phyloP scores from a whole-genome alignment of 352 stramenopile species.

The Phytopythium oedochilum region DNA sequence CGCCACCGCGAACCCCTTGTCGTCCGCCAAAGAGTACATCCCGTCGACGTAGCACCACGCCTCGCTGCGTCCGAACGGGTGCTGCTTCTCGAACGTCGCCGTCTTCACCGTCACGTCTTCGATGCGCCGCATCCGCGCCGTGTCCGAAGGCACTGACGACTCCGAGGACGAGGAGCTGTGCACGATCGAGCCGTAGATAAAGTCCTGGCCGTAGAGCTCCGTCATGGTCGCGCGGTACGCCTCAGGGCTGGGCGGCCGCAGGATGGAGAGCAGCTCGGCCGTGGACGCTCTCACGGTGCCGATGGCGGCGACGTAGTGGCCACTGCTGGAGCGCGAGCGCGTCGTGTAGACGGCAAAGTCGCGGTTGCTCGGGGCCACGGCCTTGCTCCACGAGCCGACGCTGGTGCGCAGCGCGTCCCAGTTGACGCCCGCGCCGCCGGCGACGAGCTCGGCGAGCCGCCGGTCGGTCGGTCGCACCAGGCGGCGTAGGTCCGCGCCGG shows the following conservation, averaged over 20 bases:
- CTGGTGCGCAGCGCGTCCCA: slow-evolving; percentile 26
- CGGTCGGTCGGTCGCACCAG: slow-evolving; percentile 29
- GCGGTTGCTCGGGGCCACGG: slow-evolving; percentile 6
- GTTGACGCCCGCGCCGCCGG: slow-evolving; percentile 17
- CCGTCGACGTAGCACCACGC: slow-evolving; percentile 24
- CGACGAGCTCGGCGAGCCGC: slow-evolving; percentile 22
- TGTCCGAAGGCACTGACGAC: background rate
- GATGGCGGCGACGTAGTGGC: slow-evolving; percentile 10
- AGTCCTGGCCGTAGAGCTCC: slow-evolving; percentile 23
- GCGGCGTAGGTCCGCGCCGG: slow-evolving; percentile 7
- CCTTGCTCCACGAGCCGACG: slow-evolving; percentile 21
- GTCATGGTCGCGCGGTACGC: slow-evolving; percentile 19
- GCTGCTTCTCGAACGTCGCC: slow-evolving; percentile 18
- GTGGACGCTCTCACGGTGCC: slow-evolving; percentile 9
- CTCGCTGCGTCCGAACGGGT: slow-evolving; percentile 21
- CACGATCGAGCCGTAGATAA: slow-evolving; percentile 22
- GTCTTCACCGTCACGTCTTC: slow-evolving; percentile 28
- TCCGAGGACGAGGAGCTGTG: slow-evolving; percentile 12
- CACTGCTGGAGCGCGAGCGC: slow-evolving; percentile 8
- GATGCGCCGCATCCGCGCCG: background rate
- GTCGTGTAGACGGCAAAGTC: slow-evolving; percentile 29
- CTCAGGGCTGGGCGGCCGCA: slow-evolving; percentile 13
- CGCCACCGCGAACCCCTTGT: slow-evolving; percentile 14
- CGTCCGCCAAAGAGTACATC: background rate
- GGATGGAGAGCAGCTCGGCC: slow-evolving; percentile 23